Base-by-base conservation (phyloP, 2,329 filamentous ascomycete genomes). In the Fusarium coffeatum region DNA sequence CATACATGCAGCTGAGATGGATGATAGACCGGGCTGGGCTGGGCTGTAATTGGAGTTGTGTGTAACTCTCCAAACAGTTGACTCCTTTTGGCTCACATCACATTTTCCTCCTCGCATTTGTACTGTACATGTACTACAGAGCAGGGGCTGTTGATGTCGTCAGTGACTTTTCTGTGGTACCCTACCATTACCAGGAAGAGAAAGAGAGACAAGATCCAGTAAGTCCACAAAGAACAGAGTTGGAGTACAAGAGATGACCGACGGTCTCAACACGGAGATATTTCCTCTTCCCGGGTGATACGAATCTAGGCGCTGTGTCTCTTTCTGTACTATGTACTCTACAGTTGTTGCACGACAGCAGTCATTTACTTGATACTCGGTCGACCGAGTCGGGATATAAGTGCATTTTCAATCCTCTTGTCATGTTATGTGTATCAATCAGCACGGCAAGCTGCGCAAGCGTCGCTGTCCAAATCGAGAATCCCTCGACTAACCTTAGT, bases 401-500 rank as follows among this genome's bases (percentile, higher is more conserved):
- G 51, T 60, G 68, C 70, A 68, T 58, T 37, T 47, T 40, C 55
- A 57, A 46, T 28, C 51, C 13, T 27, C 27, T 8, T 55, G 25
- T 41, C 20, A 25, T 30, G 12, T 37, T 28, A 11, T 25, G 42
- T 42, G 48, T 49, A 15, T 48, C 20, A 49, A 55, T 32, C 59
- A 20, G 34, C 34, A 61, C 64, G 59, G 62, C 54, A 69, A 69
- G 66, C 62, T 71, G 58, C 66, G 72, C 72, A 69, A 74, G 69
- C 60, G 64, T 72, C 60, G 41, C 64, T 48, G 49, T 58, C 64
- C 63, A 32, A 49, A 66, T 72, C 63, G 47, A 62, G 60, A 53
- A 55, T 41, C 30, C 28, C 42, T 63, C 50, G n/a, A 43, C 51
- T 50, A 55, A 50, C 46, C 9, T 37, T 53, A 54, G 53, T 47